Percentiles rank a stretch among this genome's conserved stretches.
phyloP scores from a whole-genome alignment of 2,329 filamentous ascomycete genomes.

The Beauveria medogensis region DNA sequence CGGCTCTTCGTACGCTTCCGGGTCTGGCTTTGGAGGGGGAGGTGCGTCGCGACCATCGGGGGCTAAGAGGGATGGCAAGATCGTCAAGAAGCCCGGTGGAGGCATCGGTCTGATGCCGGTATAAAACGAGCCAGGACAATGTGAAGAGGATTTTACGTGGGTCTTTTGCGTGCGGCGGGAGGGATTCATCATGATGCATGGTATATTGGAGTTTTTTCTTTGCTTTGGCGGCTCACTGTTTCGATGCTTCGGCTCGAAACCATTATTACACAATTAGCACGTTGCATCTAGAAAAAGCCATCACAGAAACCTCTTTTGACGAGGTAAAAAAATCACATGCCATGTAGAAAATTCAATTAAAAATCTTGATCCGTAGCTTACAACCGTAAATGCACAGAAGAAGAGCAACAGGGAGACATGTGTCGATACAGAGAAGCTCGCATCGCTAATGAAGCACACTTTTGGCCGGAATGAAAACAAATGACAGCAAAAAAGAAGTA shows the following conservation, averaged over 20 bases:
- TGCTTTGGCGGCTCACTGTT: neutral
- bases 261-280: neutral
- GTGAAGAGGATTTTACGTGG: neutral
- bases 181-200: neutral
- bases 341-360: neutral
- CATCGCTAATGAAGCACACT: too few relatives aligned
- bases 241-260: neutral
- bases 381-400: too few relatives aligned
- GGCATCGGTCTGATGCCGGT: conserved; percentile 32
- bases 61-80: conserved; percentile 21
- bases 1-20: conserved; percentile 1
- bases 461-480: too few relatives aligned
- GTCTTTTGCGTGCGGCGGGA: neutral
- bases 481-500: neutral
- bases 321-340: neutral
- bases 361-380: neutral
- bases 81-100: conserved; percentile 25
- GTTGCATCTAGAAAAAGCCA: neutral
- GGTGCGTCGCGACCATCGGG: conserved; percentile 1
- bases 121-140: conserved; percentile 15
- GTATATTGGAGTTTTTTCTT: conserved; percentile 3
- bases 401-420: too few relatives aligned
- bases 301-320: neutral
- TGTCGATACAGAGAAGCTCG: too few relatives aligned
- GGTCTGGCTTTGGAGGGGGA: conserved; percentile 10